phyloP scores from a whole-genome alignment of 495 filamentous ascomycete genomes.

The Penicillium longicatenatum region DNA sequence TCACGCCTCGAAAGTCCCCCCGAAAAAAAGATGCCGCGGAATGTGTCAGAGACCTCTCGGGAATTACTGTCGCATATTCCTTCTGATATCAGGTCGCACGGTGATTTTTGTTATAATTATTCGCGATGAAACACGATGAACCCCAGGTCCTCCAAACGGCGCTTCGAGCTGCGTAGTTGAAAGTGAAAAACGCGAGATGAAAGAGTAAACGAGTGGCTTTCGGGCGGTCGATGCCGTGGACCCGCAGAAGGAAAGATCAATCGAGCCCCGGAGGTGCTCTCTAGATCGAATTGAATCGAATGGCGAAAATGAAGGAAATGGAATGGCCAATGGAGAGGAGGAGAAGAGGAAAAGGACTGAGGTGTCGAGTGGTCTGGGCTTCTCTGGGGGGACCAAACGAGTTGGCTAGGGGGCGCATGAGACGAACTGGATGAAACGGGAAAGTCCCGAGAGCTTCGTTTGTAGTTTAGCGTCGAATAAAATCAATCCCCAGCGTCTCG shows the following conservation, averaged over 20 bases:
- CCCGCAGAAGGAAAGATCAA: conserved; percentile 27
- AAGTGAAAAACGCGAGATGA: conserved; percentile 16
- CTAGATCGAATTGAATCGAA: conserved; percentile 20
- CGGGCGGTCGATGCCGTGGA: conserved; percentile 22
- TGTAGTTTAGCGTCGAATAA: conserved; percentile 2
- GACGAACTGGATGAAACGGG: conserved; percentile 10
- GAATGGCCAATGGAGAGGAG: conserved; percentile 21
- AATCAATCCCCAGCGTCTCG: not conserved
- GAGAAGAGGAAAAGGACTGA: conserved; percentile 18
- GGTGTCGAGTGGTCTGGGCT: conserved; percentile 25
- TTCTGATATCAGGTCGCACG: not conserved
- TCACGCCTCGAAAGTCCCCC: conserved; percentile 3
- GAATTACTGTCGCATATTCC: conserved; percentile 8
- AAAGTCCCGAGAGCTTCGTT: conserved; percentile 1
- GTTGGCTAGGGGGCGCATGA: conserved; percentile 7
- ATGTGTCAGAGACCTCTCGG: conserved; percentile 23
- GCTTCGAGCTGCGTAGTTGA: conserved; percentile 27
- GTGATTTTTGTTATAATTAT: not conserved
- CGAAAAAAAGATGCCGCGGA: conserved; percentile 23
- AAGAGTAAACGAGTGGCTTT: conserved; percentile 38
- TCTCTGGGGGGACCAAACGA: conserved; percentile 4
- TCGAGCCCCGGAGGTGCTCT: conserved; percentile 24
- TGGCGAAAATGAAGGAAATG: conserved; percentile 10
- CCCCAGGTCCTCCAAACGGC: conserved; percentile 20
- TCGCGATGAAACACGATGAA: conserved; percentile 11